Evolutionary conservation across 1,139 yeast species (phyloP).

Genomic region (Saccharomyces hybrid): DNA sequence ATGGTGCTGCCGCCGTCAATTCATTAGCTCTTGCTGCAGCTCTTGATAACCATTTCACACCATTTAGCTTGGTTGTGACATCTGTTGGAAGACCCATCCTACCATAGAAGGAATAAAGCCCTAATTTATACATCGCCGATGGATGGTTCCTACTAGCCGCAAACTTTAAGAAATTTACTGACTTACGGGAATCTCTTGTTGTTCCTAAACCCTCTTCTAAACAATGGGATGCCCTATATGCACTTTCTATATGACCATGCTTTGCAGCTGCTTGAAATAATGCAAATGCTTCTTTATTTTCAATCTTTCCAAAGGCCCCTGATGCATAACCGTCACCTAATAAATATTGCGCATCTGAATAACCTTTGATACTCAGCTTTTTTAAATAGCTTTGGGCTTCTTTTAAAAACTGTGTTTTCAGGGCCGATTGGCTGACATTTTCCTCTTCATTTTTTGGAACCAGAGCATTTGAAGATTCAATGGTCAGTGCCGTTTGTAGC

Average conservation of each 20-base stretch:
- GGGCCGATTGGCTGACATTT: constrained; percentile 12
- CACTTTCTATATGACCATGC: constrained; percentile 85
- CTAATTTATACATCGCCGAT: constrained; percentile 89
- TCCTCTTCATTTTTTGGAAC: constrained; percentile 4
- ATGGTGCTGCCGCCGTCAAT: constrained; percentile 85
- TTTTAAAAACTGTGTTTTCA: constrained; percentile 47
- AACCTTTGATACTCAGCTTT: constrained; percentile 71
- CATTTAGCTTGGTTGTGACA: constrained; percentile 67
- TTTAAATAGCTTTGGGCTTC: constrained; percentile 70
- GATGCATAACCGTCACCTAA: constrained; percentile 82
- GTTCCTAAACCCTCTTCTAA: constrained; percentile 93
- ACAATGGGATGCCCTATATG: constrained; percentile 85
- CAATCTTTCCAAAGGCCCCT: constrained; percentile 81
- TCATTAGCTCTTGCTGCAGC: constrained; percentile 82
- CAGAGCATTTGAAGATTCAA: constrained; percentile 32
- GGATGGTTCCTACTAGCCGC: constrained; percentile 92
- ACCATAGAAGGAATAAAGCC: constrained; percentile 75
- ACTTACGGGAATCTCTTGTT: constrained; percentile 78
- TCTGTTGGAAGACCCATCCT: constrained; percentile 73
- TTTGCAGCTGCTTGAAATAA: constrained; percentile 87
- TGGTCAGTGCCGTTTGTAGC: constrained; percentile 71
- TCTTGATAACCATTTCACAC: constrained; percentile 87
- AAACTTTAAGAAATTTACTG: constrained; percentile 72
- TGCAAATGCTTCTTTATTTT: constrained; percentile 63
- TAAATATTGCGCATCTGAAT: constrained; percentile 82